A percentile compares a stretch with the other conserved stretches of the same genome.
These are phyloP conservation scores for Salix exigua DNA, from an alignment of 345 rosid genomes.

Conservation along the genomic window DNA sequence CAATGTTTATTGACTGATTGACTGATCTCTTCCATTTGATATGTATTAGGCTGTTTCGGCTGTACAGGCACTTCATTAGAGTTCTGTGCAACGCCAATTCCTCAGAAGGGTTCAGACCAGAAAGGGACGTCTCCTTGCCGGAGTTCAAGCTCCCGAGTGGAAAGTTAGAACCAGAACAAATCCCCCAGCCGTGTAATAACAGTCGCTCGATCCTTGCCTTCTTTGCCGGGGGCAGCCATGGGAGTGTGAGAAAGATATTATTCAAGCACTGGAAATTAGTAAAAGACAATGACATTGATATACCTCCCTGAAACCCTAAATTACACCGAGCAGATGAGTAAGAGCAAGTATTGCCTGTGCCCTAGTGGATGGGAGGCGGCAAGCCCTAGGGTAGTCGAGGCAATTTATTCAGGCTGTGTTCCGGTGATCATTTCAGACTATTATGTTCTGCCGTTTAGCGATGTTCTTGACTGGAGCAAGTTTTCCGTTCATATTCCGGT, in stretches of 20 bases:
- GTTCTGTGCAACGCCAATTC: slow-evolving; percentile 51
- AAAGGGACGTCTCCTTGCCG: slow-evolving; percentile 43
- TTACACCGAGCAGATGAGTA: slow-evolving; percentile 40
- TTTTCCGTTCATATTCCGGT: slow-evolving; percentile 42
- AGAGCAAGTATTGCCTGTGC: slow-evolving; percentile 58
- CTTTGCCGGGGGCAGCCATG: slow-evolving; percentile 46
- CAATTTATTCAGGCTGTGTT: slow-evolving; percentile 43
- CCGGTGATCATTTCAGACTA: slow-evolving; percentile 43
- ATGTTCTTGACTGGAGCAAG: slow-evolving; percentile 49
- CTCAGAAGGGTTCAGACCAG: slow-evolving; percentile 39
- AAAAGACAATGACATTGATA: slow-evolving; percentile 38
- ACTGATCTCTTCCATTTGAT: not conserved
- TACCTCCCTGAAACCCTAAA: slow-evolving; percentile 21
- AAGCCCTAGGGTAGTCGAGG: slow-evolving; percentile 47
- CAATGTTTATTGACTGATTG: not conserved
- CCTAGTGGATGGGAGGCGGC: slow-evolving; percentile 69
- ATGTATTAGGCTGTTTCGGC: slow-evolving; percentile 29
- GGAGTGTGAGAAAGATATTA: slow-evolving; percentile 34
- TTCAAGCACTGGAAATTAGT: slow-evolving; percentile 35
- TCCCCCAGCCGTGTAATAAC: slow-evolving; percentile 7
- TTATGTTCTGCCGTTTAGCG: slow-evolving; percentile 43
- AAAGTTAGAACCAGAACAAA: slow-evolving; percentile 21
- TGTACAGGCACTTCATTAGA: slow-evolving; percentile 33
- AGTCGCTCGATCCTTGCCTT: slow-evolving; percentile 39
- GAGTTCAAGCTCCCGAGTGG: slow-evolving; percentile 38